Percentiles rank a stretch among this genome's conserved stretches.
Evolutionary conservation across 495 filamentous ascomycete genomes (phyloP).

Genomic region (Tetracladium marchalianum): DNA sequence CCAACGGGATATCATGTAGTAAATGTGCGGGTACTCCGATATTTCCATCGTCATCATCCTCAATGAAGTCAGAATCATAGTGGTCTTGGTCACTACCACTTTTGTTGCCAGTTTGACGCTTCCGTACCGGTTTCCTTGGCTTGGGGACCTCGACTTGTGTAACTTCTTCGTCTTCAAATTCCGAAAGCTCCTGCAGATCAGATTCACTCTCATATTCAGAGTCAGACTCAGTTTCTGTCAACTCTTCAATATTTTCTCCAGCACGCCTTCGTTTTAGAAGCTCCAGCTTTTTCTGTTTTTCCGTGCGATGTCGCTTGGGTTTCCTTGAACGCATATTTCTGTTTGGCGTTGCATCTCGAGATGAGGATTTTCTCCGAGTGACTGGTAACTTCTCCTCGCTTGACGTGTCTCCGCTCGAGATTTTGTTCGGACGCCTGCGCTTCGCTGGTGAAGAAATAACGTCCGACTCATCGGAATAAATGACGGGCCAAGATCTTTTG

Average conservation of each 20-base stretch:
- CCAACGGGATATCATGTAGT: slow-evolving; percentile 52
- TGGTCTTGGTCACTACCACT: slow-evolving; percentile 19
- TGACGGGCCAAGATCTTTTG: too few species aligned
- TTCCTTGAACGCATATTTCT: not conserved
- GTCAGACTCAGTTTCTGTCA: slow-evolving; percentile 23
- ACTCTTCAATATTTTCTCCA: slow-evolving; percentile 38
- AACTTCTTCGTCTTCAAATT: slow-evolving; percentile 39
- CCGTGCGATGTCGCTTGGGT: slow-evolving; percentile 22
- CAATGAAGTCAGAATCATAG: slow-evolving; percentile 26
- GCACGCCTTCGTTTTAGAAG: slow-evolving; percentile 46
- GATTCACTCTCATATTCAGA: slow-evolving; percentile 22
- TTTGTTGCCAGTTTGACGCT: slow-evolving; percentile 8
- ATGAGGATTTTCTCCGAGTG: not conserved
- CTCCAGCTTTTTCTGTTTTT: slow-evolving; percentile 38
- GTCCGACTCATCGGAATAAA: not conserved
- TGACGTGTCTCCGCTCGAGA: not conserved
- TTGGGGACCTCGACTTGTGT: slow-evolving; percentile 14
- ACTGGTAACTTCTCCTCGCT: not conserved
- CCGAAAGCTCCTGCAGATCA: slow-evolving; percentile 25
- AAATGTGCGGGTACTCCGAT: slow-evolving; percentile 48
- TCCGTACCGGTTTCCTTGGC: slow-evolving; percentile 9
- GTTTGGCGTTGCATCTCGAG: not conserved
- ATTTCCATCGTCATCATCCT: slow-evolving; percentile 26
- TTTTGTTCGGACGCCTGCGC: not conserved
- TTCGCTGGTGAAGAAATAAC: not conserved